Conservation (phyloP, 2,329 filamentous ascomycete species). For the Calonectria naviculata region DNA sequence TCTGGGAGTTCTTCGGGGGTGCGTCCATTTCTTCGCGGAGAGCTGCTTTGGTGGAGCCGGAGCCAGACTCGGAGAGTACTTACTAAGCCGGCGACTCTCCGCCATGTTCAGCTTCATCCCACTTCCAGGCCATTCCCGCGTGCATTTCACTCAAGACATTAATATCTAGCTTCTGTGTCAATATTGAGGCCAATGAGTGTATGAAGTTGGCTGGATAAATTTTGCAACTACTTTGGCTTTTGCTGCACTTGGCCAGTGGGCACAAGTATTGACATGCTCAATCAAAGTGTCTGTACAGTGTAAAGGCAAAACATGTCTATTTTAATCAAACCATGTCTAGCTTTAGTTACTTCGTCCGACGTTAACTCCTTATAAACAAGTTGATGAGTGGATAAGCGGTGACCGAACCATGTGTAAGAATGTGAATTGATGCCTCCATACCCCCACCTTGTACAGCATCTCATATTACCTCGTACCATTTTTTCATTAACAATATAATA, state of each 20-base stretch:
- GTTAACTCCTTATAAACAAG: neutral
- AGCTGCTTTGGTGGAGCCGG: slow-evolving; percentile 10
- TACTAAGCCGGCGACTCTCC: slow-evolving; percentile 17
- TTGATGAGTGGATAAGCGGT: neutral
- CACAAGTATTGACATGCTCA: too few species aligned
- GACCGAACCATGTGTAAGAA: neutral
- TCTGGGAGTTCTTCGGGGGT: neutral
- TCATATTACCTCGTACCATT: neutral
- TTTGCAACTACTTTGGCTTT: neutral
- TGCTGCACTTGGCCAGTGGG: neutral
- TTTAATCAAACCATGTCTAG: slow-evolving; percentile 10
- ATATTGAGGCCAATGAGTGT: neutral
- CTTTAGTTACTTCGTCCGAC: neutral
- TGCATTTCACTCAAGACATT: neutral
- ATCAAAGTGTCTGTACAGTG: too few species aligned
- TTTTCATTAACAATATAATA: neutral
- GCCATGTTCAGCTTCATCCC: neutral
- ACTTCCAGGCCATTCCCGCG: neutral
- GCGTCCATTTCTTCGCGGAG: slow-evolving; percentile 20
- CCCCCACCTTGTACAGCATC: neutral
- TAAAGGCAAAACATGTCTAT: neutral
- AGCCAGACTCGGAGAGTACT: slow-evolving; percentile 10
- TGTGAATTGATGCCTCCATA: neutral
- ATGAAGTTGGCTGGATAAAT: neutral
- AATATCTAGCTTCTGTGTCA: too few species aligned